Conservation (phyloP, 2,329 filamentous ascomycete genomes). For the Dendryphion nanum region DNA sequence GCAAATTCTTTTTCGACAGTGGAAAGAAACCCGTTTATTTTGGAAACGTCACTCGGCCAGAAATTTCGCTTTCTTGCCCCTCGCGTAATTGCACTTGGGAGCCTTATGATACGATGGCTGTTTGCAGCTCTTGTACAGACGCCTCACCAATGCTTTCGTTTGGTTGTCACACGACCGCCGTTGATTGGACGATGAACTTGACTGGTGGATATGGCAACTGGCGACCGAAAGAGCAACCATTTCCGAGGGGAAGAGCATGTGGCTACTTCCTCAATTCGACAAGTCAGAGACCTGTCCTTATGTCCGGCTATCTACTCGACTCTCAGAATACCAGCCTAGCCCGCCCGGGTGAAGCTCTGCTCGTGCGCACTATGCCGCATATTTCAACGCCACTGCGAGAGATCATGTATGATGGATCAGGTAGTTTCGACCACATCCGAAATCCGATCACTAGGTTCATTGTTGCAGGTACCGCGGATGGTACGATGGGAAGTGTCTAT, state of each 20-base stretch:
- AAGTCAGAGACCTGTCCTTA: conserved; percentile 5
- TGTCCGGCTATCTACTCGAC: conserved; percentile 18
- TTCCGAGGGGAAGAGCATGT: conserved; percentile 20
- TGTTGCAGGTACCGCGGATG: not conserved
- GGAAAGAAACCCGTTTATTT: conserved; percentile 17
- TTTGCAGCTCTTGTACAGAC: conserved; percentile 24
- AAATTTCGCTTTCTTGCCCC: conserved; percentile 26
- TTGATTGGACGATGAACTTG: conserved; percentile 5
- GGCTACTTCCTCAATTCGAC: conserved; percentile 27
- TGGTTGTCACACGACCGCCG: conserved; percentile 6
- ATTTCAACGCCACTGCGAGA: not conserved
- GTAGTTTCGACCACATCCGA: conserved; percentile 15
- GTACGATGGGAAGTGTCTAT: conserved; percentile 5
- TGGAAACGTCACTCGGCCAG: conserved; percentile 22
- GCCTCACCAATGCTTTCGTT: conserved; percentile 6
- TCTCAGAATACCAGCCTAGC: not conserved
- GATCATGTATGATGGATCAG: conserved; percentile 13
- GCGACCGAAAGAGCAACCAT: conserved; percentile 2
- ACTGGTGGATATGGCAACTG: not conserved
- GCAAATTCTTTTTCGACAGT: conserved; percentile 16
- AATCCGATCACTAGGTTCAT: conserved; percentile 4
- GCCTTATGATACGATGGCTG: conserved; percentile 19
- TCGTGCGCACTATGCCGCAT: conserved; percentile 14
- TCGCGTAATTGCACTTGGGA: conserved; percentile 32
- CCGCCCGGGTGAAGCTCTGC: conserved; percentile 9